Evolutionary conservation across 148 eudicot species (phyloP).

Genomic region (Camellia japonica): DNA sequence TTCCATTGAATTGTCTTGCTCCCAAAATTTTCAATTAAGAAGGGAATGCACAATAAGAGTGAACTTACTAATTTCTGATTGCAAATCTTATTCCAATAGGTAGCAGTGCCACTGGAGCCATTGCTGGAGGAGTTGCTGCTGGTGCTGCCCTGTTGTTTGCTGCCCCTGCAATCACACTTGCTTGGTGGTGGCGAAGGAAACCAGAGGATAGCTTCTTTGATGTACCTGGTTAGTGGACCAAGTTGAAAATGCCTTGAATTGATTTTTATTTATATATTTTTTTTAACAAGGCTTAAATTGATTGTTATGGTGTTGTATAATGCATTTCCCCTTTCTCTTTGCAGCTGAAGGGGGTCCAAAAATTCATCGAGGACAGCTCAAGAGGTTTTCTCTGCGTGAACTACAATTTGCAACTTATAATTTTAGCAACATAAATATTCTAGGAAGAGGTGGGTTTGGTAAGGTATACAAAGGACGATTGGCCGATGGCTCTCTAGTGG

Average conservation of each 20-base stretch:
- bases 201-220: conserved; percentile 77
- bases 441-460: conserved; percentile 88
- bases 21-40: background rate
- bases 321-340: conserved; percentile 7
- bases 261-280: too few relatives aligned
- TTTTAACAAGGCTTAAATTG: too few relatives aligned
- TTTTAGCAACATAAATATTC: conserved; percentile 63
- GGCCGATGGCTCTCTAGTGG: conserved; percentile 77
- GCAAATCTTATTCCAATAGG: conserved; percentile 32
- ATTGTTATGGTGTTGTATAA: background rate
- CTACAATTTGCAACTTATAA: conserved; percentile 76
- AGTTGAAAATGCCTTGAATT: background rate
- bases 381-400: conserved; percentile 75
- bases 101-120: conserved; percentile 68
- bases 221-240: conserved; percentile 67
- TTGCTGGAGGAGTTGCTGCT: conserved; percentile 84
- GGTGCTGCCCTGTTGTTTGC: conserved; percentile 78
- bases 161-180: too few relatives aligned
- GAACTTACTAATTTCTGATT: conserved; percentile 6
- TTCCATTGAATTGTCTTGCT: background rate
- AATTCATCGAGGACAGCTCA: conserved; percentile 81
- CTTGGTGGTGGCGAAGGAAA: conserved; percentile 65
- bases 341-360: conserved; percentile 92
- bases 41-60: background rate
- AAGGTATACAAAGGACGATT: conserved; percentile 83